Evolutionary conservation across 2,329 filamentous ascomycete species (phyloP).

Genomic region (Trichophyton benhamiae): DNA sequence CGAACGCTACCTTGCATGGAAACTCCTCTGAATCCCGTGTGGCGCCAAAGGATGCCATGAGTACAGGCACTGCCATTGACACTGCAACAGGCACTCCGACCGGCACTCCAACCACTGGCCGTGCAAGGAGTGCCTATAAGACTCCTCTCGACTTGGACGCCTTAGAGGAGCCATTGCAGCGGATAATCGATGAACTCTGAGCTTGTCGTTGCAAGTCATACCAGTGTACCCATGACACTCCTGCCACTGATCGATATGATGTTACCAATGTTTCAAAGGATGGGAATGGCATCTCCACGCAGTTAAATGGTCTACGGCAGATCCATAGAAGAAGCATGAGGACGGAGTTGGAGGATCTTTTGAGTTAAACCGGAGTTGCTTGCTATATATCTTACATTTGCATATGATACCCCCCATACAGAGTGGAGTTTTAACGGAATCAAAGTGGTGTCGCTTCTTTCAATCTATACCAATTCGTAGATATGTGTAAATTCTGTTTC

Average conservation of each 20-base stretch:
- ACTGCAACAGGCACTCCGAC: background rate
- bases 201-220: background rate
- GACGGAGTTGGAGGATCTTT: background rate
- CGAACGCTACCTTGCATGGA: background rate
- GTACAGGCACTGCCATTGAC: background rate
- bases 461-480: background rate
- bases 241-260: no score
- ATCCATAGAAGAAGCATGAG: background rate
- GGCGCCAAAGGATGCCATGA: background rate
- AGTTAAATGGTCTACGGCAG: background rate
- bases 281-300: background rate
- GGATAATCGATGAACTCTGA: constrained; percentile 10
- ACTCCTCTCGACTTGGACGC: background rate
- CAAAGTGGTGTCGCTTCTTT: background rate
- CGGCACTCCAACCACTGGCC: background rate
- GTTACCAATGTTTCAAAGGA: no score
- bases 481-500: background rate
- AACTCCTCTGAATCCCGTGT: background rate
- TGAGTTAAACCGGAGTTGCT: background rate
- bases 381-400: constrained; percentile 1
- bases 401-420: constrained; percentile 8
- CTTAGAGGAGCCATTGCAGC: constrained; percentile 7
- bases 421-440: background rate
- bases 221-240: background rate
- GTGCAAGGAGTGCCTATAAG: background rate